Evolutionary conservation across 2,329 filamentous ascomycete species (phyloP).

Genomic region (Biscogniauxia marginata): DNA sequence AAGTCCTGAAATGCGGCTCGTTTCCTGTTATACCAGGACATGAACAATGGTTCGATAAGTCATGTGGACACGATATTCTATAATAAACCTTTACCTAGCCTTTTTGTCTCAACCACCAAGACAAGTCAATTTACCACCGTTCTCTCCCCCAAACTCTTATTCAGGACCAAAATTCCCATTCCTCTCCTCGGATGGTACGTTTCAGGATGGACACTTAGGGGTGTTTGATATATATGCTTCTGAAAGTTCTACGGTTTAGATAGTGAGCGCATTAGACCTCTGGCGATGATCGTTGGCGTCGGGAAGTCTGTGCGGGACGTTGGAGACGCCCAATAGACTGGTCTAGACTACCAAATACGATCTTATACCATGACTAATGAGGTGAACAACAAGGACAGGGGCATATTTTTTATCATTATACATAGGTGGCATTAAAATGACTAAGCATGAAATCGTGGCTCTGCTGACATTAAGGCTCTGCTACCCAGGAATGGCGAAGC

Average conservation of each 20-base stretch:
- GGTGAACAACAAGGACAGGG: neutral
- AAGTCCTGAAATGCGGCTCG: too few relatives aligned
- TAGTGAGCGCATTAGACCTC: neutral
- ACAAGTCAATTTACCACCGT: too few relatives aligned
- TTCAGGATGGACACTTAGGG: neutral
- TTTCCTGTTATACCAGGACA: too few relatives aligned
- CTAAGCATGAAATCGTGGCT: neutral
- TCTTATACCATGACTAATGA: neutral
- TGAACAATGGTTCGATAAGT: too few relatives aligned
- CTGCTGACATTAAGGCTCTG: neutral
- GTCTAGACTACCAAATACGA: neutral
- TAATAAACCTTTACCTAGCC: too few relatives aligned
- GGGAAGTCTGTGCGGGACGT: neutral
- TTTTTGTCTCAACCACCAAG: too few relatives aligned
- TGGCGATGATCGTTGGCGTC: neutral
- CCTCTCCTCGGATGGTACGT: neutral
- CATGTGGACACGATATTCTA: too few relatives aligned
- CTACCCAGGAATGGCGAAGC: neutral
- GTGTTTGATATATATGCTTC: neutral
- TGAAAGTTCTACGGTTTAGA: neutral
- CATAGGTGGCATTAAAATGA: too few relatives aligned
- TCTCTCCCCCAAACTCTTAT: too few relatives aligned
- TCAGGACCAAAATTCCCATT: too few relatives aligned
- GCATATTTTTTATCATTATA: too few relatives aligned
- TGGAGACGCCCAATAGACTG: neutral